A percentile compares a stretch with the other conserved stretches of the same genome.
phyloP scores from a whole-genome alignment of 2,329 filamentous ascomycete species.

The Nannizzia gypsea region DNA sequence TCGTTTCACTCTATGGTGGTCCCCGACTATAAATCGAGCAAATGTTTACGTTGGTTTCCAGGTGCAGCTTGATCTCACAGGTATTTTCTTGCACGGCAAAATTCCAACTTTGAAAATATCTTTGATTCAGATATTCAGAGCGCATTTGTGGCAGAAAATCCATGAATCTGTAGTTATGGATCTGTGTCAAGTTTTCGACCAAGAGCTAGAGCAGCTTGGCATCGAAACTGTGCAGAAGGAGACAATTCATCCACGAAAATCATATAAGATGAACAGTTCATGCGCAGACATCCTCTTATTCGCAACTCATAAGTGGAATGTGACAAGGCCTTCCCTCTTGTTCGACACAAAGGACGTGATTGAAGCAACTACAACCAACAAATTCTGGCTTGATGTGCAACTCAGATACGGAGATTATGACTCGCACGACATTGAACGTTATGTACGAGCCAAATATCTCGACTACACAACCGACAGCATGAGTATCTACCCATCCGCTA shows the following conservation, averaged over 20 bases:
- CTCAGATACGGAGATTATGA: constrained; percentile 96
- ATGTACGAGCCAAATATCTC: constrained; percentile 93
- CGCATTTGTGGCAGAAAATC: constrained; percentile 99
- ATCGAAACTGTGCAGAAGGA: constrained; percentile 99
- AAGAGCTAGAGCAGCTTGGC: constrained; percentile 86
- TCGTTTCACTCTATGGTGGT: constrained; percentile 98
- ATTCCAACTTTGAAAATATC: constrained; percentile 97
- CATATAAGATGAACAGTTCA: constrained; percentile 99
- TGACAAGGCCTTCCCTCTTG: constrained; percentile 80
- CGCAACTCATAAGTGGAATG: constrained; percentile 97
- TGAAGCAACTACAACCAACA: constrained; percentile 88
- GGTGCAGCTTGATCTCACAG: constrained; percentile 91
- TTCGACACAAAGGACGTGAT: constrained; percentile 96
- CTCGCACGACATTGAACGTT: constrained; percentile 96
- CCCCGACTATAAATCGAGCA: constrained; percentile 79
- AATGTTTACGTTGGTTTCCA: constrained; percentile 99
- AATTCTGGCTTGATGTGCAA: constrained; percentile 98
- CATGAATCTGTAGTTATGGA: constrained; percentile 99
- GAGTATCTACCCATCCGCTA: constrained; percentile 95
- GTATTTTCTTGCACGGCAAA: constrained; percentile 98
- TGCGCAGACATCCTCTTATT: constrained; percentile 96
- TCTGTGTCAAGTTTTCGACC: constrained; percentile 94
- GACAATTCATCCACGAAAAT: constrained; percentile 97
- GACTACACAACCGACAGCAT: constrained; percentile 98
- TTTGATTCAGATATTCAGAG: constrained; percentile 96